Evolutionary conservation across 495 filamentous ascomycete species (phyloP).

Genomic region (Wilcoxina mikolae): DNA sequence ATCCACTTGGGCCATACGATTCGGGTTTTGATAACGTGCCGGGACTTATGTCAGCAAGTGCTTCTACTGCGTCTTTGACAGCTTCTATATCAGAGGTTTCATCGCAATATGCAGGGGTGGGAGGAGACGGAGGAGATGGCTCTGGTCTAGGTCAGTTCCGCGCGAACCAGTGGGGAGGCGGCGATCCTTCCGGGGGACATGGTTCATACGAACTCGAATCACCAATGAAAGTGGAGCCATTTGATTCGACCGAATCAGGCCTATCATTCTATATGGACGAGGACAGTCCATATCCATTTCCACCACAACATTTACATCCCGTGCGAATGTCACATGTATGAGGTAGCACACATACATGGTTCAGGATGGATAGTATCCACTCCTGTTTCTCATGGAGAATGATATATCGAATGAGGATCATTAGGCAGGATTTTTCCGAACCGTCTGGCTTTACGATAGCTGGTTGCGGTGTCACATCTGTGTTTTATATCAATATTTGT

Average conservation of each 20-base stretch:
- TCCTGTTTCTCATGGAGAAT: too few species aligned
- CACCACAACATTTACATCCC: conserved; percentile 11
- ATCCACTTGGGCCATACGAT: conserved; percentile 19
- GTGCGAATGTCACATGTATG: conserved; percentile 13
- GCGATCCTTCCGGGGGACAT: neutral
- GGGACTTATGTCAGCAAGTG: conserved; percentile 23
- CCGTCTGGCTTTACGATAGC: too few species aligned
- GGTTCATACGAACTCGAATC: neutral
- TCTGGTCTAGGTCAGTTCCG: conserved; percentile 12
- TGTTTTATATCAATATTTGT: too few species aligned
- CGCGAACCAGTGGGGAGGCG: conserved; percentile 13
- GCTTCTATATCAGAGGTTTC: conserved; percentile 23
- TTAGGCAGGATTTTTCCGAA: too few species aligned
- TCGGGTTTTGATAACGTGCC: conserved; percentile 16
- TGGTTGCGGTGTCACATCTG: too few species aligned
- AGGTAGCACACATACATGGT: too few species aligned
- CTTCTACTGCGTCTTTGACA: conserved; percentile 25
- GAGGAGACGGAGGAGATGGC: neutral
- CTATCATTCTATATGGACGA: conserved; percentile 2
- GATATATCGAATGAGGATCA: too few species aligned
- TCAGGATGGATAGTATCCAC: too few species aligned
- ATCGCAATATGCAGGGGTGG: conserved; percentile 19
- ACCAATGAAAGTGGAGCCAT: conserved; percentile 3
- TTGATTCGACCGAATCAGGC: neutral
- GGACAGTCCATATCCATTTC: conserved; percentile 12